Evolutionary conservation across 768 basidiomycete genomes (phyloP).

Genomic region (Mycena sanguinolenta): DNA sequence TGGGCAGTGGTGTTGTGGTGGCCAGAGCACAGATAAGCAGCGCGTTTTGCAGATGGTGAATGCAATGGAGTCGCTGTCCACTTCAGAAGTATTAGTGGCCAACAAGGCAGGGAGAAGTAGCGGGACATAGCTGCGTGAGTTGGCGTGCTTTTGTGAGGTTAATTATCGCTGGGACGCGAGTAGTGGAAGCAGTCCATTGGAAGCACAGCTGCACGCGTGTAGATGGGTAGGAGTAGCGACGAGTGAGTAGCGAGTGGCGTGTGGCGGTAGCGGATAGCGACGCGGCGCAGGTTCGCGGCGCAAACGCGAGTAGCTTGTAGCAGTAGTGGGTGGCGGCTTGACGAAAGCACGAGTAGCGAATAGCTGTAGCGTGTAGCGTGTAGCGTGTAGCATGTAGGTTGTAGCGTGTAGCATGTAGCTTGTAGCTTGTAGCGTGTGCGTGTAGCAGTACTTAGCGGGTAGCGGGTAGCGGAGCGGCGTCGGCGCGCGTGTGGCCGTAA

Average conservation of each 20-base stretch:
- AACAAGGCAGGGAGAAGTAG: neutral
- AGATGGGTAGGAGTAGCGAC: neutral
- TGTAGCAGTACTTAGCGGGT: no score
- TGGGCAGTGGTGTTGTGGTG: neutral
- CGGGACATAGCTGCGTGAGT: neutral
- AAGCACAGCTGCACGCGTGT: neutral
- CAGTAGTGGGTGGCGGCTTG: neutral
- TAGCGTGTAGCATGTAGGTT: no score
- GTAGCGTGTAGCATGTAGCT: no score
- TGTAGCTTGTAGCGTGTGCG: no score
- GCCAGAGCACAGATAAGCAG: neutral
- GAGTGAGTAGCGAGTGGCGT: neutral
- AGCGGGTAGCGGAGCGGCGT: neutral
- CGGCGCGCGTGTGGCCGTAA: neutral
- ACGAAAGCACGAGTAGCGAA: neutral
- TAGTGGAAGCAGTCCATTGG: no score
- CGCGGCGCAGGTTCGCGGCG: neutral
- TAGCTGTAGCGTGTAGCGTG: no score
- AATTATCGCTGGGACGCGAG: neutral
- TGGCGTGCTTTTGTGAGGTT: neutral
- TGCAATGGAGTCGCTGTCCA: neutral
- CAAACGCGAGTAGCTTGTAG: neutral
- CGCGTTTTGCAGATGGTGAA: neutral
- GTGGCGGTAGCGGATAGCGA: neutral
- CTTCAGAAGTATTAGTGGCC: neutral